These are phyloP conservation scores for Gamarada debralockiae DNA, from an alignment of 495 filamentous ascomycete genomes.

Conservation along the genomic window DNA sequence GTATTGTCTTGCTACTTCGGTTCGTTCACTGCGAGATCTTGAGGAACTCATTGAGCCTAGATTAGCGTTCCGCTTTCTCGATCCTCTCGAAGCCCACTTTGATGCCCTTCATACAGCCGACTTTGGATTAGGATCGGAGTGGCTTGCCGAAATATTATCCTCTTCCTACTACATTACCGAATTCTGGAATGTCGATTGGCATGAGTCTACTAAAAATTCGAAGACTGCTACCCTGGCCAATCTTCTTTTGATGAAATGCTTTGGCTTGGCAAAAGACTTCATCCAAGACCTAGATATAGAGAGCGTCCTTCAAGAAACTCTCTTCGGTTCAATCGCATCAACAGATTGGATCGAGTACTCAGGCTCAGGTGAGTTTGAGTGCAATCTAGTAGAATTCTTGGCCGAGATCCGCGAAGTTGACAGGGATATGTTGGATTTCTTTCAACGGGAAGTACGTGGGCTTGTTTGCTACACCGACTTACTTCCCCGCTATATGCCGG, in stretches of 20 bases:
- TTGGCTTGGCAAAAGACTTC: neutral
- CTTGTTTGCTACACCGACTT: neutral
- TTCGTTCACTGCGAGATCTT: conserved; percentile 1
- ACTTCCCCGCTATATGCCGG: neutral
- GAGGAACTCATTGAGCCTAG: conserved; percentile 5
- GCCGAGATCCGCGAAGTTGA: conserved; percentile 1
- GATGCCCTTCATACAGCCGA: neutral
- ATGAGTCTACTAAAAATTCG: neutral
- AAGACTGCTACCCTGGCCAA: neutral
- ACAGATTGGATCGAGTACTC: neutral
- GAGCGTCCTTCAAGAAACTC: conserved; percentile 3
- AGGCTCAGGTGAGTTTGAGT: neutral
- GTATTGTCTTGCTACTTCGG: neutral
- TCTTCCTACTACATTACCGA: neutral
- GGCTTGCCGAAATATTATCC: neutral
- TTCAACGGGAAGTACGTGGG: neutral
- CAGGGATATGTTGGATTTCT: neutral
- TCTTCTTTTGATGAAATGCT: conserved; percentile 4
- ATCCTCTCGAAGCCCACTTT: conserved; percentile 2
- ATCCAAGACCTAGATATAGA: neutral
- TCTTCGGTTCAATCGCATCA: neutral
- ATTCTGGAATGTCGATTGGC: neutral
- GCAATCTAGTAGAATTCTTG: conserved; percentile 2
- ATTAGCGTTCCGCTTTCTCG: conserved; percentile 6
- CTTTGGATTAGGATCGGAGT: neutral